Percentiles rank a stretch among this genome's conserved stretches.
Evolutionary conservation across 768 basidiomycete genomes (phyloP).

Genomic region (Suillus bovinus): DNA sequence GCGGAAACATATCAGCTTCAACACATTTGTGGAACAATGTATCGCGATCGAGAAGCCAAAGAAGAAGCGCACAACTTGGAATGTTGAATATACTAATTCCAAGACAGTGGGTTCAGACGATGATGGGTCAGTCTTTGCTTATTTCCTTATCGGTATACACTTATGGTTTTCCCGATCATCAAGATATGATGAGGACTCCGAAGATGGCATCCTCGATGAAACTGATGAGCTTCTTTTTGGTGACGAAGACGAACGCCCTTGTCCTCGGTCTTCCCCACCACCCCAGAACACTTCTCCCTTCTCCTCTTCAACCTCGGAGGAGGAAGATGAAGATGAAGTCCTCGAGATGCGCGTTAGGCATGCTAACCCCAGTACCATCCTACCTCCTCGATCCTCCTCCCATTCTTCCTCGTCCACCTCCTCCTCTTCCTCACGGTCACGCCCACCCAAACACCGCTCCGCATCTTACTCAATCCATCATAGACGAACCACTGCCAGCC

Average conservation of each 20-base stretch:
- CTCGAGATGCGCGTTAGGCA: constrained; percentile 61
- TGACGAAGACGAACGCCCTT: constrained; percentile 26
- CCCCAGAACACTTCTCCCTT: constrained; percentile 25
- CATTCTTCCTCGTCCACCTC: constrained; percentile 34
- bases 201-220: constrained; percentile 54
- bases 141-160: not conserved
- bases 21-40: constrained; percentile 96
- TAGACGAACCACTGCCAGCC: constrained; percentile 41
- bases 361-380: constrained; percentile 22
- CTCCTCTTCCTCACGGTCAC: constrained; percentile 22
- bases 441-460: constrained; percentile 33
- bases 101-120: constrained; percentile 16
- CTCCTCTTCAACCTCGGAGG: constrained; percentile 38
- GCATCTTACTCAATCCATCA: constrained; percentile 20
- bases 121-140: constrained; percentile 55
- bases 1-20: constrained; percentile 95
- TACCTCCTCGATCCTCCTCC: constrained; percentile 40
- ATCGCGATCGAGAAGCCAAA: constrained; percentile 85
- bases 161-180: constrained; percentile 3
- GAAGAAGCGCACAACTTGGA: constrained; percentile 31
- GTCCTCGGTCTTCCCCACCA: constrained; percentile 26
- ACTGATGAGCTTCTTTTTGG: constrained; percentile 38
- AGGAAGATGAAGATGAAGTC: constrained; percentile 53
- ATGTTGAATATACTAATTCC: constrained; percentile 22
- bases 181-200: constrained; percentile 75